phyloP scores from a whole-genome alignment of 73 alveolate species.

The Symbiodinium natans region DNA sequence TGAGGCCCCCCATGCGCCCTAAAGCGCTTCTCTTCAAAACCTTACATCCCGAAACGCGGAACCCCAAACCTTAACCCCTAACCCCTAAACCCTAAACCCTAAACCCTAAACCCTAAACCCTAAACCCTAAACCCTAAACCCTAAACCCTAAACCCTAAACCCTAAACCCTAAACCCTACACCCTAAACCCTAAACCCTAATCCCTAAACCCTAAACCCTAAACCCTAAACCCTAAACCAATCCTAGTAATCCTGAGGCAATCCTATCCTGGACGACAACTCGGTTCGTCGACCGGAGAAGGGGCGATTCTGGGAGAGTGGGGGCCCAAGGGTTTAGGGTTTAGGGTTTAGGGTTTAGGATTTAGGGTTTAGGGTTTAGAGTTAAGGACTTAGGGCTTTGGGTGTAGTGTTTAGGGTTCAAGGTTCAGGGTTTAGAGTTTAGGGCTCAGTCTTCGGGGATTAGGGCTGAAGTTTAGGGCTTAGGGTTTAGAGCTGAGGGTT shows the following conservation, averaged over 20 bases:
- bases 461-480: background rate
- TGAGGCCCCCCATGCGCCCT: too few species aligned
- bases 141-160: background rate
- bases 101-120: too few species aligned
- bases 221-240: background rate
- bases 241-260: conserved; percentile 2
- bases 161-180: background rate
- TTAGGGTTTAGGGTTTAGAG: background rate
- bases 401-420: too few species aligned
- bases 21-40: too few species aligned
- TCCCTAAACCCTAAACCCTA: background rate
- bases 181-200: background rate
- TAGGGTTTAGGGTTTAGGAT: background rate
- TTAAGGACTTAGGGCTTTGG: background rate
- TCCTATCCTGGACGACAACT: conserved; percentile 65
- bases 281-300: conserved; percentile 8
- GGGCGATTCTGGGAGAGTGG: background rate
- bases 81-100: too few species aligned
- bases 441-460: too few species aligned
- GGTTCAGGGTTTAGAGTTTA: background rate
- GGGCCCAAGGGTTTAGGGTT: background rate
- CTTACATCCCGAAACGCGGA: too few species aligned
- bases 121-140: too few species aligned
- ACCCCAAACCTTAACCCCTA: too few species aligned
- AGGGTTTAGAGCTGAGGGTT: background rate